Conservation (phyloP, 2,329 filamentous ascomycete genomes). For the Dendryphion nanum region DNA sequence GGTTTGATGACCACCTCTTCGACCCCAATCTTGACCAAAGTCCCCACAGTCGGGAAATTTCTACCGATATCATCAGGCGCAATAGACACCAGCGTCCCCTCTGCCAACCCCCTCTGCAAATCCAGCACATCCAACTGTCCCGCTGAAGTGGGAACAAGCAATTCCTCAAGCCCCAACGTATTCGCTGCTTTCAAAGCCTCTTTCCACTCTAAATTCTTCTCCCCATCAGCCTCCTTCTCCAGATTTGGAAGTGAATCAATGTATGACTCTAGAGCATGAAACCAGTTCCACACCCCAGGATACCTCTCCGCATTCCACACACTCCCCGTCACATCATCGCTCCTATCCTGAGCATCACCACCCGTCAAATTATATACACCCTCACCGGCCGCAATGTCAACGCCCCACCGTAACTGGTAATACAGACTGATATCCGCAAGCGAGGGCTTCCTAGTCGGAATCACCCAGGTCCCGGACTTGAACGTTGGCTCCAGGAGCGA, state of each 20-base stretch:
- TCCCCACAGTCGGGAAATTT: slow-evolving; percentile 38
- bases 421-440: slow-evolving; percentile 40
- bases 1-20: slow-evolving; percentile 43
- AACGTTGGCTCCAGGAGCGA: slow-evolving; percentile 38
- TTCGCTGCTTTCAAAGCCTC: slow-evolving; percentile 3
- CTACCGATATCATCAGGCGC: slow-evolving; percentile 43
- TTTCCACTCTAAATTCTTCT: slow-evolving; percentile 5
- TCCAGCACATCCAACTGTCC: slow-evolving; percentile 25
- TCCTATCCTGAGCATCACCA: slow-evolving; percentile 28
- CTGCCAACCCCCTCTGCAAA: slow-evolving; percentile 25
- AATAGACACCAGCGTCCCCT: slow-evolving; percentile 32
- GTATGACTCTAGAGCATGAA: slow-evolving; percentile 31
- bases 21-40: slow-evolving; percentile 35
- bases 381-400: slow-evolving; percentile 37
- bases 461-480: slow-evolving; percentile 27
- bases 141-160: slow-evolving; percentile 33
- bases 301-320: slow-evolving; percentile 41
- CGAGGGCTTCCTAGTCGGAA: slow-evolving; percentile 33
- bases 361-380: slow-evolving; percentile 37
- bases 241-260: slow-evolving; percentile 26
- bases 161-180: slow-evolving; percentile 7
- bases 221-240: slow-evolving; percentile 17
- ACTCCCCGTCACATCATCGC: slow-evolving; percentile 13
- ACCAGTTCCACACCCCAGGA: slow-evolving; percentile 38
- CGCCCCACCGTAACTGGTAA: slow-evolving; percentile 41